These are phyloP conservation scores for Aspergillus mulundensis DNA, from an alignment of 495 filamentous ascomycete genomes.

Conservation along the genomic window DNA sequence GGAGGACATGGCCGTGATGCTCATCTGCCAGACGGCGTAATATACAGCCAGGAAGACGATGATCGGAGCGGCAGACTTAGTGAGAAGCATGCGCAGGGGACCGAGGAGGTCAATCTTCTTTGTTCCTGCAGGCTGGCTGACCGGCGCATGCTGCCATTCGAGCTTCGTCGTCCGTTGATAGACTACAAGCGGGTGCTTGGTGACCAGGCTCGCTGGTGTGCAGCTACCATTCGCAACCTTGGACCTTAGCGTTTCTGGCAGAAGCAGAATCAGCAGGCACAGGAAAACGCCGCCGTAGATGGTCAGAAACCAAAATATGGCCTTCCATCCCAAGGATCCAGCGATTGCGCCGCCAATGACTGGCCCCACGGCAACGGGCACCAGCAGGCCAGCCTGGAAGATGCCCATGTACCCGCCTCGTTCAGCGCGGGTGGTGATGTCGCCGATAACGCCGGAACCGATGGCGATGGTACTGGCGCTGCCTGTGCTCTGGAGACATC, in stretches of 20 bases:
- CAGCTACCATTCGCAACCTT: constrained; percentile 49
- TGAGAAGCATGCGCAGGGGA: constrained; percentile 44
- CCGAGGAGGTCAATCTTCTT: constrained; percentile 16
- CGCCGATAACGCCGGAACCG: constrained; percentile 50
- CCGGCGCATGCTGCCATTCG: constrained; percentile 6
- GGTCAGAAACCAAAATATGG: constrained; percentile 56
- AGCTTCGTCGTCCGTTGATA: constrained; percentile 31
- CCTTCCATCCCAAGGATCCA: constrained; percentile 49
- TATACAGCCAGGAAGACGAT: constrained; percentile 48
- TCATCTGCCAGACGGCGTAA: constrained; percentile 56
- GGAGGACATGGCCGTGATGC: constrained; percentile 50
- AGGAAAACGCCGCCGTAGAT: constrained; percentile 46
- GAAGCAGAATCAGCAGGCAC: constrained; percentile 31
- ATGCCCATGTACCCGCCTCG: constrained; percentile 55
- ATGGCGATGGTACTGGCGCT: constrained; percentile 45
- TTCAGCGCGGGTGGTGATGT: constrained; percentile 50
- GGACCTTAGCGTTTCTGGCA: constrained; percentile 54
- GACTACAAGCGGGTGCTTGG: constrained; percentile 30
- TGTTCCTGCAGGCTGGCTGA: background rate
- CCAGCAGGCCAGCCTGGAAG: constrained; percentile 45
- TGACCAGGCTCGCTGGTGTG: constrained; percentile 7
- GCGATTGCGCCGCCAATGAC: constrained; percentile 53
- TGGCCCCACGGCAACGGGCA: constrained; percentile 48
- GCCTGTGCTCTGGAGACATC: constrained; percentile 49
- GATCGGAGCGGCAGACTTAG: constrained; percentile 40